Evolutionary conservation across 345 rosid genomes (phyloP), one percentile per base, ranked within the genome.

Genomic region (Populus alba): DNA sequence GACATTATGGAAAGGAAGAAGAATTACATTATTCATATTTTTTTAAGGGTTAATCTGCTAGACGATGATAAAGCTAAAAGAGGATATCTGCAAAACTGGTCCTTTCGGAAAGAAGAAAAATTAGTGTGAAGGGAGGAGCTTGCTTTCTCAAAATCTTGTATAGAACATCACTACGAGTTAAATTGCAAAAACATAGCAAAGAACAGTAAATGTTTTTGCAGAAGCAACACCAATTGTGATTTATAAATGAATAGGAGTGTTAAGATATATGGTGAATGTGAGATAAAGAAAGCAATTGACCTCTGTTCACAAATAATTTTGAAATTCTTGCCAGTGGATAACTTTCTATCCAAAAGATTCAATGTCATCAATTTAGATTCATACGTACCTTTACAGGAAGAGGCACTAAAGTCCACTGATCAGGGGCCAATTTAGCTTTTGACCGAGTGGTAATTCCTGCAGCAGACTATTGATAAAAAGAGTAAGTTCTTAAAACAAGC

Each of bases 381-480:
- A 68, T 55, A 71, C 74, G 70, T 86, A 92, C 98, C 97, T 93
- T 95, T 43, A 74, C 87, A 81, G 98, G 94, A 63, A 95, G 91
- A 59, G 92, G 90, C 73, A 92, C 76, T 73, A 86, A 66, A 35
- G 93, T 92, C 98, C 98, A 95, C 68, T 85, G 91, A 81, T 93
- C 95, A n/a, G 97, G 98, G 85, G 90, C 87, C 33, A 79, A 82
- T 88, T 90, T 95, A 84, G 96, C 89, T 88, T 90, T 95, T 71
- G 98, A 91, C 63, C 98, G 98, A 73, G 98, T 93, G 75, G 87
- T 92, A 88, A 95, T 89, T 85, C 94, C 98, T 78, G 88, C 79
- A 63, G 81, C 80, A 70, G 92, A 85, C 98, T 95, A 62, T 27
- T 79, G 47, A 67, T 29, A 51, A 43, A 79, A 55, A 73, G 11